Base-by-base conservation (phyloP, 306 rosid species). In the Phaseolus lunatus region DNA sequence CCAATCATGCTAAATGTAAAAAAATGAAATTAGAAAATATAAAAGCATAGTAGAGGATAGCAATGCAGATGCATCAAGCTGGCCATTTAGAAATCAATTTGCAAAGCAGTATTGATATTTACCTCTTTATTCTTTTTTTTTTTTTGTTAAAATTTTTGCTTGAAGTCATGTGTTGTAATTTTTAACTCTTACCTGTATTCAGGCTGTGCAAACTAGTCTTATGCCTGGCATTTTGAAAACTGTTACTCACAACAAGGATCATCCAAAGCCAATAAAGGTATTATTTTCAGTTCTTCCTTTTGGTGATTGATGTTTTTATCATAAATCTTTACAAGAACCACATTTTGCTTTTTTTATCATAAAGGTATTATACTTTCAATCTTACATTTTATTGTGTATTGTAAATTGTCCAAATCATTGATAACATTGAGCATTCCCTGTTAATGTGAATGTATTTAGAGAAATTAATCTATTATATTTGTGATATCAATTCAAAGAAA, bases 221-320 rank as follows among this genome's bases (percentile, higher is more conserved):
- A 92, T 94, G 97, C 89, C 98, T 53, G 98, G 98, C 59, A 85
- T 92, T 72, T 79, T 94, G 87, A 94, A 90, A 88, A 87, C 93
- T 43, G 88, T 92, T 80, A 91, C 91, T 27, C 93, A 90, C 80
- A 94, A 94, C 87, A 94, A 94, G 85, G 98, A 90, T 83, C 94
- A 92, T 76, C 92, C 98, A 44, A 92, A 92, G 90, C 98, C 98
- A 70, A 94, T 92, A 82, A 94, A 90, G 98, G 97, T 94, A 78
- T 29, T 39, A 26, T 13, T 22, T 76, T 10, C 41, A 48, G 54
- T 45, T 71, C 22, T 66, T 50, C 35, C 85, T 4, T 22, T 52
- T 5, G 72, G 31, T 64, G 67, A 13, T 63, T 63, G 24, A 57
- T 73, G 8, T 27, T 58, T 39, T 44, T 67, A 19, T 18, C 48